Conservation (phyloP, 805 yeast genomes). For the Candida stauntonica region DNA sequence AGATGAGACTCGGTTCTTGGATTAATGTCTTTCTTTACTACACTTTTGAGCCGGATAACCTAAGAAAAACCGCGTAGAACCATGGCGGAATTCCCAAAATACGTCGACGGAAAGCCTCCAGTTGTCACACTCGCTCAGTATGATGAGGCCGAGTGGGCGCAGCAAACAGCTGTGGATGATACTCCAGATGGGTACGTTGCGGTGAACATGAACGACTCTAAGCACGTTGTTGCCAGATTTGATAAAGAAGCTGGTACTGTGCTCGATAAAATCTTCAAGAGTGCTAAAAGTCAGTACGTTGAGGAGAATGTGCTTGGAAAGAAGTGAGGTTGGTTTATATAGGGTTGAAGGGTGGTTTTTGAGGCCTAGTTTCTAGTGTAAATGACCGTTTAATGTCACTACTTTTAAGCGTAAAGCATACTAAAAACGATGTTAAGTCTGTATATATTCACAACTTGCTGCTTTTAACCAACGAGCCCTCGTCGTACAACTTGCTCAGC, state of each 20-base stretch:
- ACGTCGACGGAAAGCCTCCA: conserved; percentile 44
- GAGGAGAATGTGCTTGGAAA: conserved; percentile 11
- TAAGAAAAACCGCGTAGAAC: neutral
- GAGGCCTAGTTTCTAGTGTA: no score
- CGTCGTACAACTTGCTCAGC: conserved; percentile 43
- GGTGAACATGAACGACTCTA: conserved; percentile 42
- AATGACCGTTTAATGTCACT: no score
- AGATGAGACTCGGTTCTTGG: no score
- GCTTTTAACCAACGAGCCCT: conserved; percentile 38
- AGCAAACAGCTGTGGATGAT: conserved; percentile 44
- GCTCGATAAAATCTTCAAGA: conserved; percentile 40
- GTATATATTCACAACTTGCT: conserved; percentile 14
- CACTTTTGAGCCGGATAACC: no score
- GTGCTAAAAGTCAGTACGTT: conserved; percentile 36
- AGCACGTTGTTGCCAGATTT: conserved; percentile 40
- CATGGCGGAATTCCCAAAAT: conserved; percentile 35
- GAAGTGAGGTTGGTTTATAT: no score
- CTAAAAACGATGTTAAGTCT: no score
- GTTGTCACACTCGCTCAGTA: conserved; percentile 41
- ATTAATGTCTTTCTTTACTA: no score
- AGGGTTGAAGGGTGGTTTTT: no score
- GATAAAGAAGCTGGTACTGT: conserved; percentile 34
- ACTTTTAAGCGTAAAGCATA: no score
- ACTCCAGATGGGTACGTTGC: conserved; percentile 34
- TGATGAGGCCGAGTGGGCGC: conserved; percentile 51